Evolutionary conservation across 768 basidiomycete species (phyloP).

Genomic region (Tephrocybe sp.): DNA sequence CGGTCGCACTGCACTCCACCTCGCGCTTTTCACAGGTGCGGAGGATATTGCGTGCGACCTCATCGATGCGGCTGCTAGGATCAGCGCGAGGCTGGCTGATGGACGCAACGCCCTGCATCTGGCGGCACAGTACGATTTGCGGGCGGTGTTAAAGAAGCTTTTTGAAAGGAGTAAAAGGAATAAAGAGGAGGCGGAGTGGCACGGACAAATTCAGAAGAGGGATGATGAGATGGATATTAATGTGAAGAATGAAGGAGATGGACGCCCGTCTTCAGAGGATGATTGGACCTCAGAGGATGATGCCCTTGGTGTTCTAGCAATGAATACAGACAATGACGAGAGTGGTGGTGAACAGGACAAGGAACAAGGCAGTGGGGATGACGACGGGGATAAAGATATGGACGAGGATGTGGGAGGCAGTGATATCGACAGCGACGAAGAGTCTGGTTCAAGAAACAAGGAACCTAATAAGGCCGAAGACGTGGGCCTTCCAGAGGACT

Average conservation of each 20-base stretch:
- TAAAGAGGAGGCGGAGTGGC: constrained; percentile 24
- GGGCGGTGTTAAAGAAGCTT: constrained; percentile 43
- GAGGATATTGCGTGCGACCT: constrained; percentile 46
- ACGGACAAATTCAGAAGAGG: constrained; percentile 21
- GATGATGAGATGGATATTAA: constrained; percentile 3
- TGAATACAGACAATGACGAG: constrained; percentile 23
- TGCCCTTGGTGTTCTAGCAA: constrained; percentile 21
- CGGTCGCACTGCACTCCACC: constrained; percentile 57
- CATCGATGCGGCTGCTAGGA: constrained; percentile 53
- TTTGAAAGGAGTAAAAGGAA: constrained; percentile 46
- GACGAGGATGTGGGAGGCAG: constrained; percentile 21
- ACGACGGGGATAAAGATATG: constrained; percentile 24
- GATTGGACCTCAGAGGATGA: constrained; percentile 48
- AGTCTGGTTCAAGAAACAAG: constrained; percentile 10
- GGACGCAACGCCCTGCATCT: constrained; percentile 55
- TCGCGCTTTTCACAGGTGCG: constrained; percentile 48
- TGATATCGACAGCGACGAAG: background rate
- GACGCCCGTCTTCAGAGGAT: constrained; percentile 42
- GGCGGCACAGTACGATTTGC: constrained; percentile 46
- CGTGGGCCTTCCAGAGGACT: constrained; percentile 45
- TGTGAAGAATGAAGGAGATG: constrained; percentile 3
- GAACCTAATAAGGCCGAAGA: constrained; percentile 19
- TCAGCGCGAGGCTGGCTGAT: constrained; percentile 54
- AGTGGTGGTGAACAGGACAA: constrained; percentile 26
- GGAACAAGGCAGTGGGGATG: constrained; percentile 24